phyloP scores from a whole-genome alignment of 192 early-diverging fungal genomes.

The Geranomyces variabilis region DNA sequence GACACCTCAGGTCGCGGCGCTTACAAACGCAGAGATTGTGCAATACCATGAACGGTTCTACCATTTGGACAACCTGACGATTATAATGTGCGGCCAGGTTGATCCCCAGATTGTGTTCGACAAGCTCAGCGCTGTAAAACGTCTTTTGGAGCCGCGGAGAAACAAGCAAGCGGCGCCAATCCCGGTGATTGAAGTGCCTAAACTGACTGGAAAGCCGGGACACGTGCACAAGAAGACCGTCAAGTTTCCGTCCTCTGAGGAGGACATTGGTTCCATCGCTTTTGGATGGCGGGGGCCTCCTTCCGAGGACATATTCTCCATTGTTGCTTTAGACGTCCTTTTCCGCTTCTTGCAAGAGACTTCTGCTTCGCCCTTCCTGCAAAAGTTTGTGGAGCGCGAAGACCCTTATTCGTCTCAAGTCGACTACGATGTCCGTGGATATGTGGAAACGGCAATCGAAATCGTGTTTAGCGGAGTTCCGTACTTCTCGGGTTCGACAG shows the following conservation, averaged over 20 bases:
- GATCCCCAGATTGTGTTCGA: conserved; percentile 59
- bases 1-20: conserved; percentile 68
- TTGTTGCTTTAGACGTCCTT: conserved; percentile 71
- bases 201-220: conserved; percentile 14
- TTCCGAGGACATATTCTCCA: conserved; percentile 61
- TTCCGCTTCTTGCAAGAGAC: conserved; percentile 71
- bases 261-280: conserved; percentile 63
- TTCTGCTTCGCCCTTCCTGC: conserved; percentile 70
- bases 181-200: conserved; percentile 23
- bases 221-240: conserved; percentile 54
- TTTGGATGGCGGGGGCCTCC: conserved; percentile 77
- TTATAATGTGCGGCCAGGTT: conserved; percentile 61
- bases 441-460: conserved; percentile 57
- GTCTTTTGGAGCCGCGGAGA: conserved; percentile 7
- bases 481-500: conserved; percentile 12
- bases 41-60: conserved; percentile 79
- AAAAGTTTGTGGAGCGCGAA: conserved; percentile 75
- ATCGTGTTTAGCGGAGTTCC: conserved; percentile 71
- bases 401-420: conserved; percentile 67
- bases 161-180: not conserved
- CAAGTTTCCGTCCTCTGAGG: conserved; percentile 66
- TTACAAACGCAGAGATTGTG: conserved; percentile 76
- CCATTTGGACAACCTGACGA: conserved; percentile 68
- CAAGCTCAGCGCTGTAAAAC: conserved; percentile 25
- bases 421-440: conserved; percentile 57